Evolutionary conservation across 169 alveolate genomes (phyloP), one percentile per base, ranked within the genome.

Genomic region (Eimeria necatrix): DNA sequence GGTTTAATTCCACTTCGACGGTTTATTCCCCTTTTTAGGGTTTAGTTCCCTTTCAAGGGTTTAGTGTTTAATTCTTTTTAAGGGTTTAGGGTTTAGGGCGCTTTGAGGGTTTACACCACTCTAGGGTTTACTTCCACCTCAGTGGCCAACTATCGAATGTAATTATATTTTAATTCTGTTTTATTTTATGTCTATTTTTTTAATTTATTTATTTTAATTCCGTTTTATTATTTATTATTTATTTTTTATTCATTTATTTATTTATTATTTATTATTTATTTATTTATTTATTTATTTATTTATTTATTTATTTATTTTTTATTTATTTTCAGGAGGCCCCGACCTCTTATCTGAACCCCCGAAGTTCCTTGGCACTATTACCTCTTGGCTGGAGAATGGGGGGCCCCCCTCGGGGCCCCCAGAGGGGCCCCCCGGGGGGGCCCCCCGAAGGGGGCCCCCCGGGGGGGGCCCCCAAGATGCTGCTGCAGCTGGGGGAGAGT

Each of bases 281-380:
- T 6, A 71, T 32, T 12, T 71, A 32, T 9, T 24, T 5, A 12
- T 71, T n/a, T 24, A n/a, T 71, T n/a, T n/a, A 71, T 32, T 2
- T 71, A n/a, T 56, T 9, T 56, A 14, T 56, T 8, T 56, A 56
- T 56, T 8, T 56, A 56, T 56, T n/a, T 56, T 56, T 56, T 56
- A 8, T 56, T 4, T 71, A 2, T 76, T 41, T 48, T 12, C 61
- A 76, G 86, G 86, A 26, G 86, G 86, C 26, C 86, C 86, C 4
- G 86, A 76, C 46, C 61, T 76, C n/a, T 60, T 76, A 4, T 32
- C 61, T 14, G 3, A 49, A 41, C 61, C 86, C 60, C 86, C 86
- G 10, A 76, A 76, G 86, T 4, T 76, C 8, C 86, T 76, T 6
- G 86, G 46, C 24, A 46, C 16, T 8, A 22, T 22, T 18, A 16